phyloP scores from a whole-genome alignment of 2,329 filamentous ascomycete species.

The Diplodia corticola region DNA sequence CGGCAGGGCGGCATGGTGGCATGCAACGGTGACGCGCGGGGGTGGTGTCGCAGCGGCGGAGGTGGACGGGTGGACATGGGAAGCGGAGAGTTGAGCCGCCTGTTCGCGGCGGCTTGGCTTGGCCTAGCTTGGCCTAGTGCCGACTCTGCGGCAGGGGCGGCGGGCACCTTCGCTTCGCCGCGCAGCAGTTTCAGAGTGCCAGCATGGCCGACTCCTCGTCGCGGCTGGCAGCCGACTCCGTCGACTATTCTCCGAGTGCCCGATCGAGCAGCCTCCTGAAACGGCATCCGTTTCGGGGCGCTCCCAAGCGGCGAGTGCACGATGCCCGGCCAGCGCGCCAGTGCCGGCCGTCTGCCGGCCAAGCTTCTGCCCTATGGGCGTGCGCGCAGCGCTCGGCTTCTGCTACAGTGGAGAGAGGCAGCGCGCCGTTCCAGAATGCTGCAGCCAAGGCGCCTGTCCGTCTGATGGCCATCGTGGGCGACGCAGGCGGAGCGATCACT shows the following conservation, averaged over 20 bases:
- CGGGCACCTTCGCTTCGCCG: constrained; percentile 7
- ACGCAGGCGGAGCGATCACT: constrained; percentile 9
- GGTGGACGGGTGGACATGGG: not conserved
- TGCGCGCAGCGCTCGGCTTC: constrained; percentile 15
- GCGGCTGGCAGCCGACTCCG: constrained; percentile 12
- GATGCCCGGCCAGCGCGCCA: not conserved
- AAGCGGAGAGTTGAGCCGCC: not conserved
- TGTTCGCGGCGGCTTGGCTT: not conserved
- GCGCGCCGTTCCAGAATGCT: constrained; percentile 21
- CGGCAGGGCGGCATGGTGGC: not conserved
- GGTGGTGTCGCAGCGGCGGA: not conserved
- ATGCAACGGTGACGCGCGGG: not conserved
- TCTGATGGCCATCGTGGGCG: constrained; percentile 9
- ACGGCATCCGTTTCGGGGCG: constrained; percentile 22
- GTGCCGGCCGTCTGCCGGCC: constrained; percentile 5
- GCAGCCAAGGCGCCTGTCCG: constrained; percentile 16
- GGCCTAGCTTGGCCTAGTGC: not conserved
- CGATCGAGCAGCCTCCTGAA: constrained; percentile 14
- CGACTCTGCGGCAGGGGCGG: not conserved
- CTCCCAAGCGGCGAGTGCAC: constrained; percentile 8
- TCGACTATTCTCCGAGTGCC: constrained; percentile 19
- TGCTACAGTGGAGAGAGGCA: constrained; percentile 21
- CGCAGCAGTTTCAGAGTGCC: constrained; percentile 20
- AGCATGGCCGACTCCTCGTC: constrained; percentile 2
- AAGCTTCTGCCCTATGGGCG: constrained; percentile 20